phyloP scores from a whole-genome alignment of 768 basidiomycete genomes.

The Naematelia aurantialba region DNA sequence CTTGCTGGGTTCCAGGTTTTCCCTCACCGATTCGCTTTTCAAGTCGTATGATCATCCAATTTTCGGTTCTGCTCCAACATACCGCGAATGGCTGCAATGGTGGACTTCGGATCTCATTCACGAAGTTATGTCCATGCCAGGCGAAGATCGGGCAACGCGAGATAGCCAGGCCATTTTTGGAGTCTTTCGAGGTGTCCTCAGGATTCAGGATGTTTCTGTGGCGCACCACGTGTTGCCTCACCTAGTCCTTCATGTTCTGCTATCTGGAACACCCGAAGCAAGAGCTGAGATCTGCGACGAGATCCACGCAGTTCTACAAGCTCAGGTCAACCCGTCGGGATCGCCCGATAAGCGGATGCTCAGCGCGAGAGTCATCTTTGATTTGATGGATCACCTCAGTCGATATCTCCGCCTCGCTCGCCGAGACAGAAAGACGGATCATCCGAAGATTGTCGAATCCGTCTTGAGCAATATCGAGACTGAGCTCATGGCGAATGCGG shows the following conservation, averaged over 20 bases:
- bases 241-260: slow-evolving; percentile 76
- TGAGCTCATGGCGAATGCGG: slow-evolving; percentile 85
- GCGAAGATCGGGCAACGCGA: slow-evolving; percentile 43
- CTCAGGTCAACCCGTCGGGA: slow-evolving; percentile 69
- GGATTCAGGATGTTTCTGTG: slow-evolving; percentile 86
- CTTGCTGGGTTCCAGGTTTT: slow-evolving; percentile 59
- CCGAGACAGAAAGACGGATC: slow-evolving; percentile 50
- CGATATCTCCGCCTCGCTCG: slow-evolving; percentile 77
- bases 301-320: slow-evolving; percentile 73
- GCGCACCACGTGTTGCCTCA: slow-evolving; percentile 88
- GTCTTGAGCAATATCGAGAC: slow-evolving; percentile 77
- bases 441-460: slow-evolving; percentile 62
- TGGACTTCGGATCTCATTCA: slow-evolving; percentile 82
- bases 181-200: slow-evolving; percentile 69
- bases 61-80: slow-evolving; percentile 71
- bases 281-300: slow-evolving; percentile 67
- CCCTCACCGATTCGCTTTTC: slow-evolving; percentile 54
- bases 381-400: slow-evolving; percentile 89
- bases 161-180: slow-evolving; percentile 67
- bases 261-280: slow-evolving; percentile 65
- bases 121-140: slow-evolving; percentile 33
- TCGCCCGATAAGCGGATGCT: slow-evolving; percentile 78
- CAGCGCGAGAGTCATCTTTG: slow-evolving; percentile 96
- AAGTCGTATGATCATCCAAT: slow-evolving; percentile 62
- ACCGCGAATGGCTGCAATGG: slow-evolving; percentile 90